These are phyloP conservation scores for Chamaenerion angustifolium DNA, from an alignment of 345 rosid species.

Conservation along the genomic window DNA sequence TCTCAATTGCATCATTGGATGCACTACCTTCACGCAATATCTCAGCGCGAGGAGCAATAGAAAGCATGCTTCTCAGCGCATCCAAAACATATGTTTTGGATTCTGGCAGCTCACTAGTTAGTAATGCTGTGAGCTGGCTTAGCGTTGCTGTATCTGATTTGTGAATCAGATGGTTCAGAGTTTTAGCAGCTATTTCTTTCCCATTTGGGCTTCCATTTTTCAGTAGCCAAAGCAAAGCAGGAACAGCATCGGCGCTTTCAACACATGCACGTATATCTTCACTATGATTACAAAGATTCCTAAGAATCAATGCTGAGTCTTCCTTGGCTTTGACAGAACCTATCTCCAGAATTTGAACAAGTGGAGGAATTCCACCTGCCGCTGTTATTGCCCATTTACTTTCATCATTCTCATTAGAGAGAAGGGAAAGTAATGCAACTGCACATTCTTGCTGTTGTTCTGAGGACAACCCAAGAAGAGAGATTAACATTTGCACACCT, in stretches of 20 bases:
- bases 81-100: conserved; percentile 89
- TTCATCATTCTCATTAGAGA: conserved; percentile 94
- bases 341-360: conserved; percentile 93
- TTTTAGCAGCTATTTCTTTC: conserved; percentile 97
- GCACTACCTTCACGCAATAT: conserved; percentile 92
- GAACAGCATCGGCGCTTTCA: conserved; percentile 99
- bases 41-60: conserved; percentile 67
- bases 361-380: conserved; percentile 99
- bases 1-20: conserved; percentile 96
- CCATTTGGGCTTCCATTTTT: conserved; percentile 96
- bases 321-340: conserved; percentile 98
- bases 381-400: conserved; percentile 99
- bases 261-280: conserved; percentile 99
- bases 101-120: conserved; percentile 95
- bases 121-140: conserved; percentile 89
- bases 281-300: conserved; percentile 97
- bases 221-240: conserved; percentile 93
- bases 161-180: conserved; percentile 88
- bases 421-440: conserved; percentile 87
- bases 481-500: conserved; percentile 90
- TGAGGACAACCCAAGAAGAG: conserved; percentile 97
- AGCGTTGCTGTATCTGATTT: conserved; percentile 96
- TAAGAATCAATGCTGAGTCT: conserved; percentile 90
- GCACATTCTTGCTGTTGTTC: conserved; percentile 99
- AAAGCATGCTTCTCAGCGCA: conserved; percentile 92